Conservation (phyloP, 805 yeast species). For the Cyberlindnera subsufficiens region DNA sequence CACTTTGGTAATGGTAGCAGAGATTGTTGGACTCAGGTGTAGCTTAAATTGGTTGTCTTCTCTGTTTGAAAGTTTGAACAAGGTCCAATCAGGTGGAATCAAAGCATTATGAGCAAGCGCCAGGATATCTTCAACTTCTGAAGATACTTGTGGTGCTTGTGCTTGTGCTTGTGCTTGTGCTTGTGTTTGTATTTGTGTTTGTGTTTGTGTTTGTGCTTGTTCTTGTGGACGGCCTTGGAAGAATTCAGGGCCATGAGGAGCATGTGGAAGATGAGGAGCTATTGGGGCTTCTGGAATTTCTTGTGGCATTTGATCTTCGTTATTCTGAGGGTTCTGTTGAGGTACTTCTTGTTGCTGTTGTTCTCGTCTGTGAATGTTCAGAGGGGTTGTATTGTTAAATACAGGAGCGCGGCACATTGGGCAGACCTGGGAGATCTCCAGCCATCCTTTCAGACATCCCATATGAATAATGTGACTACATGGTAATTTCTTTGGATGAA, state of each 20-base stretch:
- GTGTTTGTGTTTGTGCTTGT: no score
- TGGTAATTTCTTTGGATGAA: slow-evolving; percentile 64
- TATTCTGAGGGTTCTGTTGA: not conserved
- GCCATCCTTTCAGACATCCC: slow-evolving; percentile 90
- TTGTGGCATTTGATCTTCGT: not conserved
- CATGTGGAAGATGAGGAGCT: not conserved
- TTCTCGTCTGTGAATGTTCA: not conserved
- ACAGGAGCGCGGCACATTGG: slow-evolving; percentile 85
- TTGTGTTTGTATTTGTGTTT: no score
- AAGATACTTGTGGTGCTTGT: not conserved
- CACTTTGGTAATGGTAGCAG: slow-evolving; percentile 8
- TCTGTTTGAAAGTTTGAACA: slow-evolving; percentile 16
- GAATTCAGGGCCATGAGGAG: slow-evolving; percentile 3
- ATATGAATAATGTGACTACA: slow-evolving; percentile 89
- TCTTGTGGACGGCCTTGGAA: slow-evolving; percentile 3
- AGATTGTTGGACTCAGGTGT: slow-evolving; percentile 9
- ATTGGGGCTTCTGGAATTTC: not conserved
- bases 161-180: not conserved
- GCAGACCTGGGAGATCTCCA: slow-evolving; percentile 87
- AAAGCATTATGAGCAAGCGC: slow-evolving; percentile 10
- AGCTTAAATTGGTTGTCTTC: slow-evolving; percentile 5
- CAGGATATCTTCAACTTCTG: not conserved
- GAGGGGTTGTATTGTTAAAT: slow-evolving; percentile 23
- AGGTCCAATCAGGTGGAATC: slow-evolving; percentile 23
- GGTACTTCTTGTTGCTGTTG: slow-evolving; percentile 2